These are phyloP conservation scores for Naganishia vishniacii DNA, from an alignment of 768 basidiomycete genomes.

Conservation along the genomic window DNA sequence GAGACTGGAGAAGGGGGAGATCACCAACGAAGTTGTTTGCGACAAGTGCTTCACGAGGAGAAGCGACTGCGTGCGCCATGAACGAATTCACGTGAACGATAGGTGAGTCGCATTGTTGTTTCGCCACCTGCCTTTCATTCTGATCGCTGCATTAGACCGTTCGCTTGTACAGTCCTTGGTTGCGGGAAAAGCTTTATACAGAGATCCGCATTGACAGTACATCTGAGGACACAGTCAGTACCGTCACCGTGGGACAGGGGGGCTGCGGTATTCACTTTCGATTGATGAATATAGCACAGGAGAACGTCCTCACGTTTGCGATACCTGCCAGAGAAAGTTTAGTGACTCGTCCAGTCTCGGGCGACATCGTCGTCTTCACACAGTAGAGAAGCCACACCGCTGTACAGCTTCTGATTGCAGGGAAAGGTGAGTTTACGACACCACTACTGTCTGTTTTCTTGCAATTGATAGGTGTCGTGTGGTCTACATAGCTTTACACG, in stretches of 20 bases:
- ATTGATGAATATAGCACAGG: conserved; percentile 42
- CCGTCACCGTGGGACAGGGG: neutral
- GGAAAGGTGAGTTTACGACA: conserved; percentile 40
- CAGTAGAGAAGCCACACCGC: conserved; percentile 49
- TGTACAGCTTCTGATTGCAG: conserved; percentile 42
- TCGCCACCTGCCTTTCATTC: no score
- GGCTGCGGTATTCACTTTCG: neutral
- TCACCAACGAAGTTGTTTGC: conserved; percentile 32
- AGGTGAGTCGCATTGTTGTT: no score
- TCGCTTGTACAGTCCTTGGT: conserved; percentile 31
- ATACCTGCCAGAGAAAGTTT: conserved; percentile 47
- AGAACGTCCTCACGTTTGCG: conserved; percentile 48
- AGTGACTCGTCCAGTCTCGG: conserved; percentile 49
- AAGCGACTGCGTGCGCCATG: conserved; percentile 50
- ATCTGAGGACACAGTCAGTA: conserved; percentile 46
- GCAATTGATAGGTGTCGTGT: neutral
- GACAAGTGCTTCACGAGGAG: conserved; percentile 50
- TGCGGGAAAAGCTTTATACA: conserved; percentile 46
- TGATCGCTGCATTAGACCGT: conserved; percentile 35
- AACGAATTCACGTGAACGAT: conserved; percentile 51
- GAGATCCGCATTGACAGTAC: conserved; percentile 47
- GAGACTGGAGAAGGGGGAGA: neutral
- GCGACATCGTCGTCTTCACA: conserved; percentile 48
- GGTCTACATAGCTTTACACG: conserved; percentile 43
- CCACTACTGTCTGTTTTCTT: neutral